phyloP scores from a whole-genome alignment of 2,329 filamentous ascomycete genomes.

The Sarocladiaceae sp. region DNA sequence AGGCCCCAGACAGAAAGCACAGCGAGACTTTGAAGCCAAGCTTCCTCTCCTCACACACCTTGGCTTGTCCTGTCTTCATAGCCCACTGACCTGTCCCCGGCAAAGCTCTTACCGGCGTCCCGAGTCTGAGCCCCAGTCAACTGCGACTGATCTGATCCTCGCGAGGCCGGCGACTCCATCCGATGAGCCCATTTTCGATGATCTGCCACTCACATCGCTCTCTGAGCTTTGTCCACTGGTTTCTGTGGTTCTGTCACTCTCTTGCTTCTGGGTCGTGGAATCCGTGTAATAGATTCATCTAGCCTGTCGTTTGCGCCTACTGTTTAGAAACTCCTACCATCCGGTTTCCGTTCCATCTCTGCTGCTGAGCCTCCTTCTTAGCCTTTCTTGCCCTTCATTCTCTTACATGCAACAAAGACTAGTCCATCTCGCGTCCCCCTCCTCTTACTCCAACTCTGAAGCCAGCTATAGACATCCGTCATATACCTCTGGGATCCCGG shows the following conservation, averaged over 20 bases:
- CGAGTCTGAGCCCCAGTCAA: slow-evolving; percentile 3
- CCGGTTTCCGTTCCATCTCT: not conserved
- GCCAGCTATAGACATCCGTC: slow-evolving; percentile 37
- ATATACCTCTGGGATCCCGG: slow-evolving; percentile 49
- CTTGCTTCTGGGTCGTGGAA: not conserved
- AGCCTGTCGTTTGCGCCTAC: slow-evolving; percentile 5
- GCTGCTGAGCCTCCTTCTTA: not conserved
- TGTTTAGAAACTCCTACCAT: not conserved
- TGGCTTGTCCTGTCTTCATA: not conserved
- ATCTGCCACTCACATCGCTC: not conserved
- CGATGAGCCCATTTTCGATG: slow-evolving; percentile 1
- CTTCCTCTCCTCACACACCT: not conserved
- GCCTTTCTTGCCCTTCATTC: not conserved
- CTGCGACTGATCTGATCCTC: slow-evolving; percentile 9
- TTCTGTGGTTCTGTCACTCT: not conserved
- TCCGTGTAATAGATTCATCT: slow-evolving; percentile 5
- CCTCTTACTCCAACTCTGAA: slow-evolving; percentile 10
- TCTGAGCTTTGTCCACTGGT: not conserved
- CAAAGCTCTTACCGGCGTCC: slow-evolving; percentile 10
- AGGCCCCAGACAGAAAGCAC: not conserved
- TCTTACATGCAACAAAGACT: slow-evolving; percentile 1
- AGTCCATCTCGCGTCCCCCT: not conserved
- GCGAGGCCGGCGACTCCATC: slow-evolving; percentile 6
- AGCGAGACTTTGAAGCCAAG: not conserved
- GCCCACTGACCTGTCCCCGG: slow-evolving; percentile 3